Evolutionary conservation across 2,329 filamentous ascomycete species (phyloP), one percentile per base, ranked within the genome.

Genomic region (Magnaporthiopsis rhizophila): DNA sequence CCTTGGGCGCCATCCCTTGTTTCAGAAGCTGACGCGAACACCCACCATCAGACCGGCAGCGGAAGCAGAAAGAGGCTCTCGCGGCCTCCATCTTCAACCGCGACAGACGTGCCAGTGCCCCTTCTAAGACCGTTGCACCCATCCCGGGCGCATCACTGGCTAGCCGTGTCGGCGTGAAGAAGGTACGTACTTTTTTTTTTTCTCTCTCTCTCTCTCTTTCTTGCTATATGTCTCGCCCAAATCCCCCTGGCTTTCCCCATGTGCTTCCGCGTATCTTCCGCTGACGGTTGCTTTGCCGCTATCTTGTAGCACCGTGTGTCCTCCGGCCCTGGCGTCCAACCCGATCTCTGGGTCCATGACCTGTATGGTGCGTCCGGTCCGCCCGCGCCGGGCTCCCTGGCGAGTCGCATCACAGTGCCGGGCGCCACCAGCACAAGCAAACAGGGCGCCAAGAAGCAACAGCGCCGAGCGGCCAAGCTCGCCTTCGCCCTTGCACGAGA

Each of bases 81-180:
- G 90, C 90, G 38, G 82, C 89, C 70, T 81, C 84, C 72, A 91
- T 93, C 72, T 88, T 93, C 69, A 84, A 84, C 69, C 79, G 77
- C 68, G 84, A 84, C 72, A 85, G 87, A 69, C 76, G 81, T 45
- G 76, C 83, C 63, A 88, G 83, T 71, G 82, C 78, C 15, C 82
- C 83, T 8, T 75, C 76, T 58, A 81, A 75, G 65, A 72, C 78
- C 65, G 18, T n/a, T n/a, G 9, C 45, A 53, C 73, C 76, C 66
- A 72, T 74, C 65, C 71, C 74, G 21, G 62, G 66, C 1, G 79
- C 86, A 70, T 85, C 85, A 3, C 83, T 92, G 62, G 86, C 89
- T 64, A 90, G 87, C 75, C 84, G 89, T 74, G 86, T 89, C 65
- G 89, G 90, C 56, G 81, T 92, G 62, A 86, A 84, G 71, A 92